Conservation (phyloP, 1,284 basidiomycete species). For the Peniophora sp. region DNA sequence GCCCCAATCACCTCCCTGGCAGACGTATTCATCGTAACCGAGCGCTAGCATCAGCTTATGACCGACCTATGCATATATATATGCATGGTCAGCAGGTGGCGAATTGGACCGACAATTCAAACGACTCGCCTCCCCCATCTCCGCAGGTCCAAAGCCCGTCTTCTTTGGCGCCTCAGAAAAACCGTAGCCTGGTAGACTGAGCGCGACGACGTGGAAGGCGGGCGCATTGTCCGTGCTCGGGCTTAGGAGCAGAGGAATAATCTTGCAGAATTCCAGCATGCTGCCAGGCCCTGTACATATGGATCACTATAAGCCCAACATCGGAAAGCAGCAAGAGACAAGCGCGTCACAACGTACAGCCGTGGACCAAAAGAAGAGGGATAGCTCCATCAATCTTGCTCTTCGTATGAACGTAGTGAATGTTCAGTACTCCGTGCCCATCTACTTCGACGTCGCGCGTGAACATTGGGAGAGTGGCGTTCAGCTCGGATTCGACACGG, state of each 20-base stretch:
- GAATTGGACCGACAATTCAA: no score
- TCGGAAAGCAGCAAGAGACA: background rate
- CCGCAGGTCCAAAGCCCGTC: slow-evolving; percentile 20
- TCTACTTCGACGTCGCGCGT: slow-evolving; percentile 31
- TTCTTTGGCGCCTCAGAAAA: slow-evolving; percentile 26
- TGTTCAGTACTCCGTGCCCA: slow-evolving; percentile 25
- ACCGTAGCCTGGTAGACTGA: slow-evolving; percentile 33
- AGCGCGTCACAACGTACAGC: slow-evolving; percentile 22
- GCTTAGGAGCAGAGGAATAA: slow-evolving; percentile 21
- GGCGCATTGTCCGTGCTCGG: slow-evolving; percentile 30
- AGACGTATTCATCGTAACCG: slow-evolving; percentile 39
- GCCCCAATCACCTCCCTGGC: slow-evolving; percentile 40
- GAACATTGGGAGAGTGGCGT: slow-evolving; percentile 33
- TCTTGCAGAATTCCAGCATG: slow-evolving; percentile 26
- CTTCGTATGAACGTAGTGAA: slow-evolving; percentile 27
- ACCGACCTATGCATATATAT: slow-evolving; percentile 23
- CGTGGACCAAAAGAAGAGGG: slow-evolving; percentile 38
- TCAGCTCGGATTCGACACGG: slow-evolving; percentile 29
- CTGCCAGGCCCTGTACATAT: background rate
- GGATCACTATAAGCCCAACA: background rate
- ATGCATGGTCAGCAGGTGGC: background rate
- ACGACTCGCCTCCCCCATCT: background rate
- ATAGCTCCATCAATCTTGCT: slow-evolving; percentile 24
- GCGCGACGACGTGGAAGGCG: slow-evolving; percentile 12
- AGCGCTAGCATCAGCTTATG: slow-evolving; percentile 36